phyloP scores from a whole-genome alignment of 768 basidiomycete species.

The Mycena vulgaris region DNA sequence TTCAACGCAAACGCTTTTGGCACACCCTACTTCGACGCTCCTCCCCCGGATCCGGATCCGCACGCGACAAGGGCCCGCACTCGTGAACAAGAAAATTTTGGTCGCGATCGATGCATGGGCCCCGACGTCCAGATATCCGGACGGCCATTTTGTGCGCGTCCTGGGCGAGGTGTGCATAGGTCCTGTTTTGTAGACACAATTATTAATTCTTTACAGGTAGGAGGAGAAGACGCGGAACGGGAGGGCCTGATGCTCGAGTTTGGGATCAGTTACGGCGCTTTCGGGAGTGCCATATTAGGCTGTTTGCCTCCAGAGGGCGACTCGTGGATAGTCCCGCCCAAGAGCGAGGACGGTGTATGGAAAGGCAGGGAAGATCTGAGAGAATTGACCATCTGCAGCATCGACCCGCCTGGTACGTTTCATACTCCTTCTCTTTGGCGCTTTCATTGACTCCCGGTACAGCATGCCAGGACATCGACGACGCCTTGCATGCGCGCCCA shows the following conservation, averaged over 20 bases:
- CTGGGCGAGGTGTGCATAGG: slow-evolving; percentile 67
- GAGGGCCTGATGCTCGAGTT: slow-evolving; percentile 95
- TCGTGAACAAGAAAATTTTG: slow-evolving; percentile 95
- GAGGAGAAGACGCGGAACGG: slow-evolving; percentile 96
- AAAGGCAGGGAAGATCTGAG: slow-evolving; percentile 89
- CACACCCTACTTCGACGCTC: slow-evolving; percentile 91
- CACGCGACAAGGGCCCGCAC: slow-evolving; percentile 92
- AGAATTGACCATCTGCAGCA: slow-evolving; percentile 91
- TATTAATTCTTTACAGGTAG: slow-evolving; percentile 60
- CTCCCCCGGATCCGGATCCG: slow-evolving; percentile 95
- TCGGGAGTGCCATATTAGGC: slow-evolving; percentile 94
- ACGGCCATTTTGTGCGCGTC: slow-evolving; percentile 96
- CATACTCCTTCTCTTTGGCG: background rate
- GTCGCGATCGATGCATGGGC: slow-evolving; percentile 97
- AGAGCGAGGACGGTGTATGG: slow-evolving; percentile 76
- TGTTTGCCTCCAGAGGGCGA: slow-evolving; percentile 94
- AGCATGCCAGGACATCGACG: slow-evolving; percentile 99
- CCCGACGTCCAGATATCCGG: slow-evolving; percentile 88
- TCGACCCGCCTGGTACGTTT: slow-evolving; percentile 90
- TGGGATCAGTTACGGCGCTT: slow-evolving; percentile 96
- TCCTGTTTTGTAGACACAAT: background rate
- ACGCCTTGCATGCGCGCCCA: slow-evolving; percentile 91
- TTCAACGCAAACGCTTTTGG: slow-evolving; percentile 93
- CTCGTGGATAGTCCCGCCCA: slow-evolving; percentile 91
- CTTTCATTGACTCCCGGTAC: background rate